These are phyloP conservation scores for Fusarium pseudoanthophilum DNA, from an alignment of 2,329 filamentous ascomycete species.

Conservation along the genomic window DNA sequence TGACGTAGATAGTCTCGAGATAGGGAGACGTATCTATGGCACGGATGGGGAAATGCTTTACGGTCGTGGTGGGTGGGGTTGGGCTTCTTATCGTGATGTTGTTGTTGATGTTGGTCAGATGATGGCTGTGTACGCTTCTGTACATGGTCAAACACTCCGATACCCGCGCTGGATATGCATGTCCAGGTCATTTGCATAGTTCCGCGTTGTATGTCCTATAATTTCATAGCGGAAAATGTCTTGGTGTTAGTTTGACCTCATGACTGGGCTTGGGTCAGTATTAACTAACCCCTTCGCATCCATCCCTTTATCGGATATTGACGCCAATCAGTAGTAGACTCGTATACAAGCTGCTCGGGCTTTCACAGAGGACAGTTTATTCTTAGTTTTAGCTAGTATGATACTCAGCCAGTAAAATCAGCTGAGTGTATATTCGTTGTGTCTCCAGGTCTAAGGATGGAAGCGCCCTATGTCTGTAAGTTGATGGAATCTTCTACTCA, in stretches of 20 bases:
- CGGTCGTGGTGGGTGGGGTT: slow-evolving; percentile 3
- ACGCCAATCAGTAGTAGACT: not conserved
- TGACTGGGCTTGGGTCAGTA: not conserved
- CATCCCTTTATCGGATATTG: too few species aligned
- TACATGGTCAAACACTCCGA: not conserved
- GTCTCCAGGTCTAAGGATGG: not conserved
- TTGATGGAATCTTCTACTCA: too few species aligned
- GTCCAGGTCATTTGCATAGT: not conserved
- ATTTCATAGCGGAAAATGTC: not conserved
- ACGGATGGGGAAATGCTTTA: slow-evolving; percentile 23
- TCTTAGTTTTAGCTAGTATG: not conserved
- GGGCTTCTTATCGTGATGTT: not conserved
- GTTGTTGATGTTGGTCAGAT: not conserved
- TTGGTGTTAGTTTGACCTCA: not conserved
- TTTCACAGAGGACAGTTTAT: accelerated
- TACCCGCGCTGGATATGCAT: not conserved
- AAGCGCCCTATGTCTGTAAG: accelerated
- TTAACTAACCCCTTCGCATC: not conserved
- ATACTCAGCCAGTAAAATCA: too few species aligned
- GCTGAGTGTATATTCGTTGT: too few species aligned
- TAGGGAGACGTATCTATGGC: not conserved
- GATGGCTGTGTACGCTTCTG: not conserved
- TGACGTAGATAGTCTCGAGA: slow-evolving; percentile 23
- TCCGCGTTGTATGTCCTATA: not conserved
- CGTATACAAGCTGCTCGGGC: accelerated